Conservation (phyloP, 2,329 filamentous ascomycete species). For the Ophiognomonia clavigignenti-juglandacearum region DNA sequence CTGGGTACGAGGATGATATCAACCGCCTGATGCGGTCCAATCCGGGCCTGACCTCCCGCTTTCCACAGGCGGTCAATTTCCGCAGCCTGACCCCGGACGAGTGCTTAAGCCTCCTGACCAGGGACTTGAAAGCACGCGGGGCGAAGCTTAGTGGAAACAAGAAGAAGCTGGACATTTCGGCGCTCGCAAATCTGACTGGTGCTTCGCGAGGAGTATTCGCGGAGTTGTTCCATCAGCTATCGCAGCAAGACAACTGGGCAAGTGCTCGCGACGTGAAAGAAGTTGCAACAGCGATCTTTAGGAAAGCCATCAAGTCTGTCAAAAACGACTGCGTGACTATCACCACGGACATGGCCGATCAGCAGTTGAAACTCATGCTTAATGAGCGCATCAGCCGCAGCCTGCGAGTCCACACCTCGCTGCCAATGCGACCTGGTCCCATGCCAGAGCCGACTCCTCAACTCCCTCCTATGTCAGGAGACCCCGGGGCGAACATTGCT, state of each 20-base stretch:
- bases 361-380: conserved; percentile 18
- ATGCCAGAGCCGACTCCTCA: background rate
- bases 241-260: conserved; percentile 48
- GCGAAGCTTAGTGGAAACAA: conserved; percentile 5
- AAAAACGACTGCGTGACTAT: conserved; percentile 15
- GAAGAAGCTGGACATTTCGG: conserved; percentile 20
- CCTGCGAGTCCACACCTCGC: background rate
- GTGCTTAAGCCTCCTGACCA: conserved; percentile 40
- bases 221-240: conserved; percentile 34
- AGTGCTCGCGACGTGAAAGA: conserved; percentile 59
- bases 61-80: conserved; percentile 59
- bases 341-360: conserved; percentile 6
- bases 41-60: conserved; percentile 58
- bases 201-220: conserved; percentile 22
- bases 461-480: background rate
- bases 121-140: conserved; percentile 26
- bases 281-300: conserved; percentile 46
- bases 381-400: conserved; percentile 19
- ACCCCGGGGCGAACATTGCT: background rate
- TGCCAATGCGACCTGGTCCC: background rate
- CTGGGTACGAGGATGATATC: conserved; percentile 64
- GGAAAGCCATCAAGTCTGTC: conserved; percentile 29
- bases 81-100: conserved; percentile 33
- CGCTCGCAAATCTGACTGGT: conserved; percentile 23
- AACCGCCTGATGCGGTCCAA: conserved; percentile 58